Base-by-base conservation (phyloP, 129 eudicot species). In the Helianthus tuberosus region DNA sequence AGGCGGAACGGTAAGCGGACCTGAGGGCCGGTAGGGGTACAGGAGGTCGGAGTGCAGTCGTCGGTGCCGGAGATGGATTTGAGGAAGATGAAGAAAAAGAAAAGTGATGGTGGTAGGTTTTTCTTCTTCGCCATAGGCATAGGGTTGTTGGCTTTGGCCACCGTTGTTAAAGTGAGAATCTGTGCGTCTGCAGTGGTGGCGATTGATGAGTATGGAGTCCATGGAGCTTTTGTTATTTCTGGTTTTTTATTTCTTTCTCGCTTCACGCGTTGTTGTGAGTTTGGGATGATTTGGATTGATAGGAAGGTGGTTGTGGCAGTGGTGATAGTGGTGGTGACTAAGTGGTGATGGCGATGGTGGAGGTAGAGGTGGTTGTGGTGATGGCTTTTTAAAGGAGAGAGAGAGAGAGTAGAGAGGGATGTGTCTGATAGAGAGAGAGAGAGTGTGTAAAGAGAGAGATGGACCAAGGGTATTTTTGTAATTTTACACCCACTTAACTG, bases 1-100 rank as follows among this genome's bases (percentile, higher is more conserved):
- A 89, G 80, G 29, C 82, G 88, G 84, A 92, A 92, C 13, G 98
- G 98, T 69, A 85, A 89, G 13, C 84, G 89, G 88, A 92, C 52
- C 11, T 23, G n/a, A 17, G 97, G 96, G 13, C 83, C 88, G 61
- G 51, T 16, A 15, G 38, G 23, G 32, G 48, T 16, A 73, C 91
- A 88, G 62, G 77, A 57, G 14, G 78, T 32, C 8, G 94, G 91
- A 2, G 11, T 14, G 67, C 93, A 87, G 11, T 29, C 20, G 6
- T 72, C 76, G 6, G 41, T 50, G 66, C 58, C 70, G 58, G 78
- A 73, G 68, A 77, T 43, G 38, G 70, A 60, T 25, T 74, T 29
- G 25, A 77, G 12, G 29, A 47, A 36, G 44, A 72, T 35, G 71
- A 64, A 55, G 36, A 75, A 15, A 69, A 78, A 39, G 73, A 75